Conservation (phyloP, 176 grass and related monocot genomes). For the Ampelocalamus luodianensis region DNA sequence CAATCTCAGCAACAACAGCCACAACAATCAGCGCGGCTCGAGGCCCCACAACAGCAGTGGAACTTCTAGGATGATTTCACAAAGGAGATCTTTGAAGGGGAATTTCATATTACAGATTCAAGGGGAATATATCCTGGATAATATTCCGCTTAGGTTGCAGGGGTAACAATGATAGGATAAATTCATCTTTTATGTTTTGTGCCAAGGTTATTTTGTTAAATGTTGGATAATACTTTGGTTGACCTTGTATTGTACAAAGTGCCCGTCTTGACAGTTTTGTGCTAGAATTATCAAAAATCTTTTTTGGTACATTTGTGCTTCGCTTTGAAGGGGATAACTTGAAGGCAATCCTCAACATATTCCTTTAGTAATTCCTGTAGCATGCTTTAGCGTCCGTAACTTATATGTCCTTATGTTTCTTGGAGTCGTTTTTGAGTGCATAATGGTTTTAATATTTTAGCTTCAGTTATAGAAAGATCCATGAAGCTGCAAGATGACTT, state of each 20-base stretch:
- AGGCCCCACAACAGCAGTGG: conserved; percentile 35
- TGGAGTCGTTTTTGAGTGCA: background rate
- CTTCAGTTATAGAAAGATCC: background rate
- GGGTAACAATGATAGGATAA: conserved; percentile 23
- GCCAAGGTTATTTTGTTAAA: conserved; percentile 33
- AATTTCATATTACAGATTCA: conserved; percentile 26
- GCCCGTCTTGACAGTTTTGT: background rate
- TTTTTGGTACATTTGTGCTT: conserved; percentile 23
- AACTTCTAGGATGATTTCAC: conserved; percentile 35
- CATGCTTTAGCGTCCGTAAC: background rate
- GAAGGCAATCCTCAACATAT: background rate
- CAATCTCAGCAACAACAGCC: conserved; percentile 40
- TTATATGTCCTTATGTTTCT: background rate
- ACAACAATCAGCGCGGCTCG: conserved; percentile 41
- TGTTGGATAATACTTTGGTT: conserved; percentile 16
- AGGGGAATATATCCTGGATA: conserved; percentile 33
- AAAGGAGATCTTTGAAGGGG: conserved; percentile 24
- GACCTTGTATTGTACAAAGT: conserved; percentile 36
- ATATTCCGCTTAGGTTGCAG: conserved; percentile 25
- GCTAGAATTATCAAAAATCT: background rate
- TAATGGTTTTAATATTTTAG: background rate
- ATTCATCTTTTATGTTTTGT: background rate
- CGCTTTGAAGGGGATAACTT: background rate
- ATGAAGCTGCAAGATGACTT: background rate
- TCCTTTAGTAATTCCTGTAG: background rate